phyloP scores from a whole-genome alignment of 352 stramenopile species.

The Globisporangium cederbergense region DNA sequence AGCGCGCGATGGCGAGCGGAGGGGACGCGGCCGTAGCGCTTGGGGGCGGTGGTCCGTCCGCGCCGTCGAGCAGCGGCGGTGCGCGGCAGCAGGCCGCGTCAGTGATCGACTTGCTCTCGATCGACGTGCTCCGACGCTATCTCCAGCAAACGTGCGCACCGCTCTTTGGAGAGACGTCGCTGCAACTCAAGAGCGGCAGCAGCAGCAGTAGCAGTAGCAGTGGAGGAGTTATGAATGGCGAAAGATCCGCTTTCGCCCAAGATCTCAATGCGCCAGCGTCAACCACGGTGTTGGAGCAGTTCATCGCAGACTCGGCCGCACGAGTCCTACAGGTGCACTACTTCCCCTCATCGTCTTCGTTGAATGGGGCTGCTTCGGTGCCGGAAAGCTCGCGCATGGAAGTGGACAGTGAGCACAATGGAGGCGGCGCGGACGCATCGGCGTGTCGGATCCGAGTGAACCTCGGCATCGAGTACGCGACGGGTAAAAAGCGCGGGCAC shows the following conservation, averaged over 20 bases:
- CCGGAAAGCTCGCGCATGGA: slow-evolving; percentile 11
- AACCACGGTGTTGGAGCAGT: slow-evolving; percentile 61
- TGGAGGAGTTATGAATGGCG: neutral
- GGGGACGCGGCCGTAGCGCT: slow-evolving; percentile 10
- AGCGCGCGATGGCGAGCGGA: slow-evolving; percentile 15
- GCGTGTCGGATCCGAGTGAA: slow-evolving; percentile 61
- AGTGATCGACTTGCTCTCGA: slow-evolving; percentile 35
- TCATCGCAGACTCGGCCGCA: slow-evolving; percentile 51
- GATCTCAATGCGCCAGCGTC: slow-evolving; percentile 35
- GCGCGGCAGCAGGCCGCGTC: slow-evolving; percentile 18
- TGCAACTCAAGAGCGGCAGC: slow-evolving; percentile 28
- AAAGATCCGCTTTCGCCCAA: slow-evolving; percentile 28
- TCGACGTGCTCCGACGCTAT: slow-evolving; percentile 50
- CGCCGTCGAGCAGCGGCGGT: slow-evolving; percentile 19
- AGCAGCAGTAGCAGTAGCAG: neutral
- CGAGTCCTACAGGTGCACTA: slow-evolving; percentile 79
- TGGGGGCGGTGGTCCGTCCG: neutral
- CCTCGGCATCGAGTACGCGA: slow-evolving; percentile 70
- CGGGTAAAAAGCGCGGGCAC: slow-evolving; percentile 58
- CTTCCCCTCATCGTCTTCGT: slow-evolving; percentile 21
- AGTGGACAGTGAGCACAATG: slow-evolving; percentile 24
- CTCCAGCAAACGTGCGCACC: slow-evolving; percentile 64
- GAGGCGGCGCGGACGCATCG: slow-evolving; percentile 14
- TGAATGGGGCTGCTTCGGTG: neutral
- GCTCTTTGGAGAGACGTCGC: slow-evolving; percentile 52